phyloP scores from a whole-genome alignment of 2,329 filamentous ascomycete genomes.

The Moelleriella libera region DNA sequence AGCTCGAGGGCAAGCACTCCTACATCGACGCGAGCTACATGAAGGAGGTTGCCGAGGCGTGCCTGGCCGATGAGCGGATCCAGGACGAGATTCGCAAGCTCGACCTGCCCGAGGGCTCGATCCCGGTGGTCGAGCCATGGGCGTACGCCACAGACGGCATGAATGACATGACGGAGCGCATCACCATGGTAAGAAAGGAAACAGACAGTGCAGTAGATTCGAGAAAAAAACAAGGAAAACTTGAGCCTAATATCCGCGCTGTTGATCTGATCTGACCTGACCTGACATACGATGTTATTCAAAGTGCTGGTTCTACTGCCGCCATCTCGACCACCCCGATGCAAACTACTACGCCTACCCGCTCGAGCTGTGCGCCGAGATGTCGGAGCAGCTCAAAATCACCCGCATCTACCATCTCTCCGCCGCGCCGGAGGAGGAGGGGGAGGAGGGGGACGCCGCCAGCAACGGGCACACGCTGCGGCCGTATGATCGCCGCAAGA shows the following conservation, averaged over 20 bases:
- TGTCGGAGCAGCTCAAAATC: constrained; percentile 23
- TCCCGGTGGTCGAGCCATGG: constrained; percentile 38
- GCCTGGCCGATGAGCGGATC: constrained; percentile 25
- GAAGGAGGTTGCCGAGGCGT: constrained; percentile 30
- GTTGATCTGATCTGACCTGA: too few relatives aligned
- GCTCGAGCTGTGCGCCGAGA: constrained; percentile 26
- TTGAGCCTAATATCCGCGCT: too few relatives aligned
- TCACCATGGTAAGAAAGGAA: constrained; percentile 26
- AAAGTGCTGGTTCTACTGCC: constrained; percentile 23
- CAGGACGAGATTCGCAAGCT: constrained; percentile 26
- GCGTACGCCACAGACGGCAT: constrained; percentile 39
- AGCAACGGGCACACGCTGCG: too few relatives aligned
- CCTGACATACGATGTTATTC: constrained; percentile 30
- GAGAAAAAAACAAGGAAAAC: too few relatives aligned
- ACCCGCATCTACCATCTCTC: constrained; percentile 42
- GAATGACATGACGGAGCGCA: constrained; percentile 26
- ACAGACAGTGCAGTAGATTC: too few relatives aligned
- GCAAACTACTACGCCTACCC: constrained; percentile 43
- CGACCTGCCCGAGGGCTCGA: constrained; percentile 26
- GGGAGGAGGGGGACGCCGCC: not conserved
- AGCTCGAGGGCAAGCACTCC: constrained; percentile 24
- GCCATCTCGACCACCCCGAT: constrained; percentile 22
- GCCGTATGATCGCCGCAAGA: not conserved
- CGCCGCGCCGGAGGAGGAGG: constrained; percentile 28
- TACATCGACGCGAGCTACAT: constrained; percentile 34